Evolutionary conservation across 768 basidiomycete genomes (phyloP).

Genomic region (Aureoboletus auriporus): DNA sequence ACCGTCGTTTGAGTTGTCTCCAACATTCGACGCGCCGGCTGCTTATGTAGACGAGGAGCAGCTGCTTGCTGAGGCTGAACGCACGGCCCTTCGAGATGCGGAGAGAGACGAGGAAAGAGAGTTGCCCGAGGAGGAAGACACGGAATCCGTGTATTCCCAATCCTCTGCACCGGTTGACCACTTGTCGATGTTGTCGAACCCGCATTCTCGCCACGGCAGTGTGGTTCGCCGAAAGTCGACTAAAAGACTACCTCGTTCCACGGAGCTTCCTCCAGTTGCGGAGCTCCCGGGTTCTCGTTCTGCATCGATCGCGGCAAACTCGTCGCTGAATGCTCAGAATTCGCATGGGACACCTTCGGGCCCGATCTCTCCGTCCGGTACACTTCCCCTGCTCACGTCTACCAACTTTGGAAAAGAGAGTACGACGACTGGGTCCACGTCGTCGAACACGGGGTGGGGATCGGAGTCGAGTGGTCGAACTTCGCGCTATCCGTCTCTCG

Average conservation of each 20-base stretch:
- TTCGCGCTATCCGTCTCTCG: slow-evolving; percentile 29
- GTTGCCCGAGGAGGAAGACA: not conserved
- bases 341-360: slow-evolving; percentile 11
- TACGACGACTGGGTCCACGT: slow-evolving; percentile 16
- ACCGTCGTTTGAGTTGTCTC: slow-evolving; percentile 1
- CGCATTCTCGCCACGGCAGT: slow-evolving; percentile 1
- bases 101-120: not conserved
- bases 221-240: slow-evolving; percentile 8
- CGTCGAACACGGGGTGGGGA: slow-evolving; percentile 10
- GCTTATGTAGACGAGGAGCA: slow-evolving; percentile 4
- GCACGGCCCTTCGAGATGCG: slow-evolving; percentile 10
- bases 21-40: too few relatives aligned
- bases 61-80: slow-evolving; percentile 17
- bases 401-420: slow-evolving; percentile 22
- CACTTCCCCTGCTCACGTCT: slow-evolving; percentile 24
- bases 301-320: slow-evolving; percentile 1
- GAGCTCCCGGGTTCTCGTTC: slow-evolving; percentile 12
- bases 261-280: slow-evolving; percentile 15
- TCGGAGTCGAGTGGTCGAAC: slow-evolving; percentile 13
- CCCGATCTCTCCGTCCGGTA: slow-evolving; percentile 1
- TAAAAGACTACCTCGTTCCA: not conserved
- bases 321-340: slow-evolving; percentile 5
- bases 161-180: slow-evolving; percentile 19
- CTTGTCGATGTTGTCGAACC: not conserved
- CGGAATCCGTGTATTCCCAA: slow-evolving; percentile 23